These are phyloP conservation scores for Diaporthe aspalathi DNA, from an alignment of 2,329 filamentous ascomycete genomes.

Conservation along the genomic window DNA sequence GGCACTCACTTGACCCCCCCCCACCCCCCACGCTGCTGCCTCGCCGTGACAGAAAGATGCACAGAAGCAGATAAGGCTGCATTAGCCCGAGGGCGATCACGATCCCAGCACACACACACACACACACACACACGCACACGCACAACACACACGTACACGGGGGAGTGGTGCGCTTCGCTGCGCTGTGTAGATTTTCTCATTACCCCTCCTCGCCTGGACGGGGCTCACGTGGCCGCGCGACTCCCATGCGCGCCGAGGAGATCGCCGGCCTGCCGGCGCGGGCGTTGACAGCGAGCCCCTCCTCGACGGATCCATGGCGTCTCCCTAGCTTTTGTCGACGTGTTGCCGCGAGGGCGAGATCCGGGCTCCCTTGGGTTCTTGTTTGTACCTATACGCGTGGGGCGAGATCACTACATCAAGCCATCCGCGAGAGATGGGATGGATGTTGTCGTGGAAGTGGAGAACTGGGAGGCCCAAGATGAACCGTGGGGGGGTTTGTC, in stretches of 20 bases:
- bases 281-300: not conserved
- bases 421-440: not conserved
- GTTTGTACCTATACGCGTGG: not conserved
- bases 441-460: not conserved
- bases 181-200: no score
- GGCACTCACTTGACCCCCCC: not conserved
- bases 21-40: not conserved
- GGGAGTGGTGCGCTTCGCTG: no score
- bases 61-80: constrained; percentile 29
- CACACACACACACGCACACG: no score
- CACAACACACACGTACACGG: no score
- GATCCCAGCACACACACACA: not conserved
- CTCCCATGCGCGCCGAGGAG: not conserved
- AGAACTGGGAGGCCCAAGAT: not conserved
- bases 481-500: constrained; percentile 24
- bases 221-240: constrained; percentile 21
- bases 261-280: constrained; percentile 15
- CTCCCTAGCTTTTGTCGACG: not conserved
- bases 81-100: constrained; percentile 10
- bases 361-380: not conserved
- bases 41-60: not conserved
- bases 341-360: not conserved
- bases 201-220: not conserved
- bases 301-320: not conserved
- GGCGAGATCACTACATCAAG: not conserved